Evolutionary conservation across 2,329 filamentous ascomycete genomes (phyloP).

Genomic region (Phoma sp.): DNA sequence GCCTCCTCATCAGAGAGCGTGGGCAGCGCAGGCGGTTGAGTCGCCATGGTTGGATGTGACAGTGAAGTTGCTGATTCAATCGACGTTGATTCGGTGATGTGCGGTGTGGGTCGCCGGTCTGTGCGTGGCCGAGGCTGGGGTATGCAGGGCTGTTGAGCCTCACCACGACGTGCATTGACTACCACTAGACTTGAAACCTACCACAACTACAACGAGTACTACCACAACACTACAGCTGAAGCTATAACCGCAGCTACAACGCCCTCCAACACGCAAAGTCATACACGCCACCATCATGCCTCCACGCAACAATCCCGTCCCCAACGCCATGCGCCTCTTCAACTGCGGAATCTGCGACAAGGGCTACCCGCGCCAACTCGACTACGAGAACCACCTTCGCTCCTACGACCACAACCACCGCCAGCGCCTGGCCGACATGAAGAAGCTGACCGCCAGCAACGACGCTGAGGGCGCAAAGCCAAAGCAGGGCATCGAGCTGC

Average conservation of each 20-base stretch:
- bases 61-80: conserved; percentile 29
- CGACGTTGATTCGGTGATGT: conserved; percentile 43
- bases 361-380: conserved; percentile 92
- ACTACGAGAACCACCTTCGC: conserved; percentile 92
- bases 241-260: neutral
- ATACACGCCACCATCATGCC: neutral
- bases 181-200: neutral
- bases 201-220: too few species aligned
- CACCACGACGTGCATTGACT: neutral
- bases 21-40: conserved; percentile 7
- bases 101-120: conserved; percentile 5
- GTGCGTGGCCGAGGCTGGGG: neutral
- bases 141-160: conserved; percentile 1
- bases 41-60: conserved; percentile 15
- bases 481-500: conserved; percentile 32
- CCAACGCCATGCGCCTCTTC: conserved; percentile 48
- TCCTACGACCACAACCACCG: conserved; percentile 92
- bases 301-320: conserved; percentile 53
- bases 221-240: too few species aligned
- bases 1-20: conserved; percentile 40
- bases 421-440: conserved; percentile 81
- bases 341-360: conserved; percentile 79
- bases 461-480: conserved; percentile 30
- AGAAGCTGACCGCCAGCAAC: conserved; percentile 58
- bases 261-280: neutral